A percentile compares a stretch with the other conserved stretches of the same genome.
Conservation (phyloP, 75 land plant species). For the Sequoia sempervirens region DNA sequence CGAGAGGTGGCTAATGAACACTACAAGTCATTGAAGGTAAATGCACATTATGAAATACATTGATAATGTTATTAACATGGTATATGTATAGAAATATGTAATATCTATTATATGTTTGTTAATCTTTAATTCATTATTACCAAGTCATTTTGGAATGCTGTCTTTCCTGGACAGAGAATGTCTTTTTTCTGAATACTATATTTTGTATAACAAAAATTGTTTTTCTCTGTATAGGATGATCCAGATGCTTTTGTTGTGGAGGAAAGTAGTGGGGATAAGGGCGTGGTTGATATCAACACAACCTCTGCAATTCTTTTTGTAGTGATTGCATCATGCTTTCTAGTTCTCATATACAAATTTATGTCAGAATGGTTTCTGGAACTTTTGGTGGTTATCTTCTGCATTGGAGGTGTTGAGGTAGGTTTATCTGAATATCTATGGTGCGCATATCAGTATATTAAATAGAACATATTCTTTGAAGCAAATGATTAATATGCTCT, state of each 20-base stretch:
- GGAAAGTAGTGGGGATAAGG: slow-evolving; percentile 33
- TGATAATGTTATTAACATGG: background rate
- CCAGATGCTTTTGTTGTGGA: slow-evolving; percentile 36
- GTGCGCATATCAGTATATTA: background rate
- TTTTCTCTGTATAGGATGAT: slow-evolving; percentile 49
- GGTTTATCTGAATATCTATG: slow-evolving; percentile 6
- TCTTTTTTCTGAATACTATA: background rate
- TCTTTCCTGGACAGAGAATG: background rate
- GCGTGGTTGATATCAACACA: slow-evolving; percentile 74
- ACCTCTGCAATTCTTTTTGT: slow-evolving; percentile 79
- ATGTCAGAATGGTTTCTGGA: slow-evolving; percentile 91
- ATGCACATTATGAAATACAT: background rate
- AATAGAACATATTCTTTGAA: background rate
- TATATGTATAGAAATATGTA: background rate
- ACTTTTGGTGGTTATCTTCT: slow-evolving; percentile 85
- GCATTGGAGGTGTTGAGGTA: slow-evolving; percentile 97
- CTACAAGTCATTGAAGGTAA: slow-evolving; percentile 64
- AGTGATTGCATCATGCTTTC: slow-evolving; percentile 84
- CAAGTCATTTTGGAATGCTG: background rate
- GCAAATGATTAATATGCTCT: background rate
- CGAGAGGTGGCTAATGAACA: slow-evolving; percentile 67
- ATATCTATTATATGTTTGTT: background rate
- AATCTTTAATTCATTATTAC: background rate
- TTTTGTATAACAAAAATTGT: background rate
- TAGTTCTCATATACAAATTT: slow-evolving; percentile 75